These are phyloP conservation scores for Candida neerlandica DNA, from an alignment of 1,139 yeast genomes.

Conservation along the genomic window DNA sequence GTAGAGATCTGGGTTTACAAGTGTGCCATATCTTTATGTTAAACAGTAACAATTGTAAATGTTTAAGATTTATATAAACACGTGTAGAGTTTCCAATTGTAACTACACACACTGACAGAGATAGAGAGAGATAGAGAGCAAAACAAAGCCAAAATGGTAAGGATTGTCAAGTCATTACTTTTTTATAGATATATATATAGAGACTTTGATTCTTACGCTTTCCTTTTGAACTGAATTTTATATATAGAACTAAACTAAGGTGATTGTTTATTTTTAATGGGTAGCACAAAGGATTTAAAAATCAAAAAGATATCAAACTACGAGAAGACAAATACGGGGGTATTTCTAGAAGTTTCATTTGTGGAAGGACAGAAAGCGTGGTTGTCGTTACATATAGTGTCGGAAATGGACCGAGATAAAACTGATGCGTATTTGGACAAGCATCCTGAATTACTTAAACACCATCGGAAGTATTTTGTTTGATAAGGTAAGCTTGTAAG, in stretches of 20 bases:
- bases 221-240: not conserved
- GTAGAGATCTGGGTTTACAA: too few species aligned
- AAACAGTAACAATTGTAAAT: not conserved
- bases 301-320: not conserved
- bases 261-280: not conserved
- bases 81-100: not conserved
- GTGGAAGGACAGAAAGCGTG: not conserved
- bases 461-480: not conserved
- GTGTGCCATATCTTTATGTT: too few species aligned
- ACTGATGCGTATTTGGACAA: not conserved
- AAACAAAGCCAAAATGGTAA: not conserved
- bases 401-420: not conserved
- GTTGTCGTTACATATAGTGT: slow-evolving; percentile 1
- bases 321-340: slow-evolving; percentile 2
- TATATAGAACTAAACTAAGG: not conserved
- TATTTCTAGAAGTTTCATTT: slow-evolving; percentile 1
- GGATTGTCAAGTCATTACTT: too few species aligned
- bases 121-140: not conserved
- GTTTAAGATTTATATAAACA: not conserved
- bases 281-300: not conserved
- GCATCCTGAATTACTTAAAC: not conserved
- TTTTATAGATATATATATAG: not conserved
- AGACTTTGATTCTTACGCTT: not conserved
- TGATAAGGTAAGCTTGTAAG: too few species aligned
- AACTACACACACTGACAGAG: too few species aligned